Base-by-base conservation (phyloP, 2,329 filamentous ascomycete genomes). In the Beauveria rudraprayagi region DNA sequence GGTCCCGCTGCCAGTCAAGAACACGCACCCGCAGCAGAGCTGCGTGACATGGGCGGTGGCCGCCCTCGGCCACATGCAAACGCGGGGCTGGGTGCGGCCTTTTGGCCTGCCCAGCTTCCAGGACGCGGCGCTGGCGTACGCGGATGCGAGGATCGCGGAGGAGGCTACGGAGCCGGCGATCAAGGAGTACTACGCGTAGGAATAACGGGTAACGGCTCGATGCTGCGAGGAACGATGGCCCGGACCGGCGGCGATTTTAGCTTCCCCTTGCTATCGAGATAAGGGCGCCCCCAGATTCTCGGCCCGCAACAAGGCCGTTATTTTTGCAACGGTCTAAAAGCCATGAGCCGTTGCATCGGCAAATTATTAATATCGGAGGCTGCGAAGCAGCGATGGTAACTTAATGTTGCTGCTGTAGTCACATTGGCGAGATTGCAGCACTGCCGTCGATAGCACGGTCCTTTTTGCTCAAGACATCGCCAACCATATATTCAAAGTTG, bases 21-120 rank as follows among this genome's bases (percentile, higher is more conserved):
- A 73, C 24, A 70, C 61, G 17, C 51, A 73, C 54, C 71, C 70
- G 0, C 71, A 73, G 47, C 69, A 73, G 62, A 72, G 70, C 61
- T 72, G 71, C n/a, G 70, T 73, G 54, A 70, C 70, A 14, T 73
- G 71, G 71, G 62, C 55, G n/a, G 56, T 64, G 24, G 60, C 67
- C 62, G 70, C 70, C 1, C 66, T 73, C 8, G 56, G 40, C 7
- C 61, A 56, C 0, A 52, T 73, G 2, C 71, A 72, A 60, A 57
- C 19, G 8, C 61, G 64, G 30, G 67, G 64, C 1, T 73, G 70
- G 70, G 66, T 57, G 5, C 14, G 8, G 3, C 46, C 58, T 0
- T 71, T 73, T 34, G 66, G 70, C 11, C 6, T 71, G 46, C 61
- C 64, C 5, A 24, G 34, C 40, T 71, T 73, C n/a, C 68, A 71